Percentiles rank a stretch among this genome's conserved stretches.
These are phyloP conservation scores for Tubosaeta brunneosetosa DNA, from an alignment of 768 basidiomycete species.

Conservation along the genomic window DNA sequence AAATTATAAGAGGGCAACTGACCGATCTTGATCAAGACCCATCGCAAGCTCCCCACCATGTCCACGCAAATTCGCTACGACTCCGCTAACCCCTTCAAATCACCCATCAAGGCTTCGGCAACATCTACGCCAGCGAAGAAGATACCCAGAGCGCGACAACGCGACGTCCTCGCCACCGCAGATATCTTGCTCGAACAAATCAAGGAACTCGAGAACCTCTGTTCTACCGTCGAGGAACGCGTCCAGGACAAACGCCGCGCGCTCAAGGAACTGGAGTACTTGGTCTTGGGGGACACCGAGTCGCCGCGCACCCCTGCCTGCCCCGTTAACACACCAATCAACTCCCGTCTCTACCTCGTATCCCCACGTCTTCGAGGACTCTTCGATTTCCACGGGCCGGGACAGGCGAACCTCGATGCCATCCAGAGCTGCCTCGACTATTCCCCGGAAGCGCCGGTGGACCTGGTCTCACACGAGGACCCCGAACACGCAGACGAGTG, in stretches of 20 bases:
- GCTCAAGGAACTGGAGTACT: slow-evolving; percentile 22
- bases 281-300: slow-evolving; percentile 11
- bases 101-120: slow-evolving; percentile 11
- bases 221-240: slow-evolving; percentile 20
- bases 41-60: slow-evolving; percentile 7
- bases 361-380: slow-evolving; percentile 30
- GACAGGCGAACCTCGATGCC: slow-evolving; percentile 19
- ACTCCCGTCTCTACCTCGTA: slow-evolving; percentile 8
- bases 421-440: slow-evolving; percentile 25
- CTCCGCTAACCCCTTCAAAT: slow-evolving; percentile 17
- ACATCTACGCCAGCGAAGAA: not conserved
- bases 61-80: not conserved
- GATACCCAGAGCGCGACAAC: slow-evolving; percentile 1
- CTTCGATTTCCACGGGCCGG: slow-evolving; percentile 27
- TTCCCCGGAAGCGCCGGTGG: slow-evolving; percentile 12
- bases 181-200: slow-evolving; percentile 27
- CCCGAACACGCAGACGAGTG: slow-evolving; percentile 13
- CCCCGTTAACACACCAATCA: slow-evolving; percentile 21
- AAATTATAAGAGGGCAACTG: slow-evolving; percentile 9
- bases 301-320: slow-evolving; percentile 17
- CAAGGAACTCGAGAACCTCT: slow-evolving; percentile 21
- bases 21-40: not conserved
- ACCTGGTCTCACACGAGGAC: slow-evolving; percentile 8
- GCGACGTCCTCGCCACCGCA: slow-evolving; percentile 27
- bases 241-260: slow-evolving; percentile 20